Evolutionary conservation across 2,329 filamentous ascomycete genomes (phyloP).

Genomic region (Didymellaceae sp.): DNA sequence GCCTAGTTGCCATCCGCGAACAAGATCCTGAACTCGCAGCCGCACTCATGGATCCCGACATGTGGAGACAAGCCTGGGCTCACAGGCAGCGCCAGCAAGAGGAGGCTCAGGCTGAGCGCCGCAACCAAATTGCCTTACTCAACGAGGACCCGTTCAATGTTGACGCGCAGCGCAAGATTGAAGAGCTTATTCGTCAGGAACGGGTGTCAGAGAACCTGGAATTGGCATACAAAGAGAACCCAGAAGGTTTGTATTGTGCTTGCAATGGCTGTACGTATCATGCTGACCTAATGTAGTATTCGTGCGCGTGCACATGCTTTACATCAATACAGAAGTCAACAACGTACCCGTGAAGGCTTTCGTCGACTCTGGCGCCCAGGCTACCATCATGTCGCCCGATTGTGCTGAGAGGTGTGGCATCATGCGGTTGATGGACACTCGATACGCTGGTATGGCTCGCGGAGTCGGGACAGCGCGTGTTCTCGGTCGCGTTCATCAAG

Average conservation of each 20-base stretch:
- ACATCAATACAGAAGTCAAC: conserved; percentile 95
- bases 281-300: conserved; percentile 69
- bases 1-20: conserved; percentile 73
- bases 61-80: conserved; percentile 76
- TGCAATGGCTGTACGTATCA: neutral
- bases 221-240: conserved; percentile 95
- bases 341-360: conserved; percentile 91
- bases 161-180: conserved; percentile 89
- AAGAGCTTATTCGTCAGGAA: conserved; percentile 96
- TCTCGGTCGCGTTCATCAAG: conserved; percentile 91
- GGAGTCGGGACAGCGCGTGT: conserved; percentile 95
- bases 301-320: conserved; percentile 92
- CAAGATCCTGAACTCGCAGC: conserved; percentile 79
- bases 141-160: conserved; percentile 95
- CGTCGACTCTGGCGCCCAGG: conserved; percentile 95
- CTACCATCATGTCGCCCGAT: conserved; percentile 96
- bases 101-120: conserved; percentile 75
- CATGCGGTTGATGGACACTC: conserved; percentile 91
- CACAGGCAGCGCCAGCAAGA: conserved; percentile 73
- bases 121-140: conserved; percentile 81
- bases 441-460: conserved; percentile 89
- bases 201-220: conserved; percentile 94
- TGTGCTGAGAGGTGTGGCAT: conserved; percentile 93
- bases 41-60: conserved; percentile 75
- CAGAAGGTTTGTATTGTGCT: conserved; percentile 85